Base-by-base conservation (phyloP, 805 yeast species). In the Candida coquimbonensis region DNA sequence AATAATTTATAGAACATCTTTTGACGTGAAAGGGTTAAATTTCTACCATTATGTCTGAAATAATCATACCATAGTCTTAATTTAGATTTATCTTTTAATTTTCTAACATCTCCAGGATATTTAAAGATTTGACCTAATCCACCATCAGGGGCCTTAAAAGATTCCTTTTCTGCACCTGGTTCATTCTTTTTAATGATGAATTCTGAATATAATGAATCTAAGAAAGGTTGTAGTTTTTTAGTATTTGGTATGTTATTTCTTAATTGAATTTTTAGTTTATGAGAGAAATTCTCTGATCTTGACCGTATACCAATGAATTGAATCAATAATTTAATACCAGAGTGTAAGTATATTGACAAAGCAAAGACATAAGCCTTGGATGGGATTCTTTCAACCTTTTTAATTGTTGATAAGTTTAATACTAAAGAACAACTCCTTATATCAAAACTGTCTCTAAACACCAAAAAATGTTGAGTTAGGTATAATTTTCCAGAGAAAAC, bases 41-140 rank as follows among this genome's bases (percentile, higher is more conserved):
- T 89, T 40, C 96, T 73, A 27, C 99, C 99, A 56, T 89, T 83
- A 17, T 78, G 77, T 47, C 83, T 73, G 62, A 90, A 85, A 56
- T 86, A 84, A 57, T 91, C 97, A 59, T 87, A 88, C 99, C 99
- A 93, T 44, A 89, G 69, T 55, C 91, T 82, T 76, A 91, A 78
- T 53, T 90, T 91, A 6, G 89, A 72, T 54, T 87, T 83, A 59
- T 91, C 97, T 45, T 87, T 78, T 42, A 80, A 67, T 49, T 80
- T 81, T 49, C 75, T 76, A 4, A 95, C 76, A 60, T 87, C 88
- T 0, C 99, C 99, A 0, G 99, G 99, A 61, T 82, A 93, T 52
- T 86, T 83, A 66, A 81, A 91, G 12, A 67, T 66, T 57, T 84
- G 76, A 0, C 99, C 99, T 24, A 93, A 69, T 0, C 99, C 99